Base-by-base conservation (phyloP, 2,329 filamentous ascomycete species). In the Verticillium zaregamsianum region DNA sequence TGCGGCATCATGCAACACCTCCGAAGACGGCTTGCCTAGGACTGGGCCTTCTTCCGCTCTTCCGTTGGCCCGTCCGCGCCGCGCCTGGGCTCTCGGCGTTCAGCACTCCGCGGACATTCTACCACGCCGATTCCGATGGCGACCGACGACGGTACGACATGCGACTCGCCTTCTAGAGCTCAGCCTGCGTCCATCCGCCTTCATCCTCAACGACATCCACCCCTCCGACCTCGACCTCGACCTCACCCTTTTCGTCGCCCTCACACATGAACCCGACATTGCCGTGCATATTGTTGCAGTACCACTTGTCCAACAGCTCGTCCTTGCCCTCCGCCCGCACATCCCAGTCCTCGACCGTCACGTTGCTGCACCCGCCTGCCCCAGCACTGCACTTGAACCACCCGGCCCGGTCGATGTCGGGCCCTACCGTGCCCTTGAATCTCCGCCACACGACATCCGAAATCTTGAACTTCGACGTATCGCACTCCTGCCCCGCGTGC, bases 391-490 rank as follows among this genome's bases (percentile, higher is more conserved):
- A 75, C 57, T 71, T 71, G 55, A 75, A 71, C 62, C 65, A 68
- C 6, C 68, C 70, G 0, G 68, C 64, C 17, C 68, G 65, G 2
- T 64, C 61, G 45, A 74, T 72, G 17, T 55, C 61, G 33, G 66
- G 58, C 40, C 59, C 63, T n/a, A 32, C 32, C 40, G 31, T 54
- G 68, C 68, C 57, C 32, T 55, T 65, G 25, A 75, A 66, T 14
- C 64, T 63, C 5, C 62, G 65, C 67, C 70, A 75, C 1, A 66
- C 65, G 4, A 75, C 58, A 49, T 73, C 60, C 23, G 61, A 63
- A 49, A 76, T 68, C 64, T 69, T 69, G 59, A 74, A 74, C 59
- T 67, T 64, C 59, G 70, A 72, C 28, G 71, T 70, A 65, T 76
- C 68, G 65, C 74, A 76, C 61, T 73, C 69, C 64, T 73, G 66